Evolutionary conservation across 495 filamentous ascomycete genomes (phyloP).

Genomic region (Neurospora sp.): DNA sequence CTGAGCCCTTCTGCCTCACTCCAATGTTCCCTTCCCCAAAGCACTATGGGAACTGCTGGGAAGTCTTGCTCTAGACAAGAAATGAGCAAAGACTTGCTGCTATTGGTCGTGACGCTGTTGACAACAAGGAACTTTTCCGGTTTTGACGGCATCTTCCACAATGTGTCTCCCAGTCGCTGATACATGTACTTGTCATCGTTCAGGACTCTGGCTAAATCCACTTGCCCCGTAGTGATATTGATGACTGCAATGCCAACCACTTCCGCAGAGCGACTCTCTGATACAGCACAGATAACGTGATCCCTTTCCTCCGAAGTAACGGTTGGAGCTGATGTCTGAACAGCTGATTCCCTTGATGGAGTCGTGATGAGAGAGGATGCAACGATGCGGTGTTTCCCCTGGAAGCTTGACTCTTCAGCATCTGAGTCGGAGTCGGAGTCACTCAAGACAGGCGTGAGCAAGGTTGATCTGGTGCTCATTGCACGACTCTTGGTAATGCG

Average conservation of each 20-base stretch:
- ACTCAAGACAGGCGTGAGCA: neutral
- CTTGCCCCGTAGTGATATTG: conserved; percentile 72
- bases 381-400: neutral
- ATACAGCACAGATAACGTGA: conserved; percentile 80
- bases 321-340: neutral
- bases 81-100: conserved; percentile 67
- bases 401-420: neutral
- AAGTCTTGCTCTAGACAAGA: conserved; percentile 54
- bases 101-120: conserved; percentile 46
- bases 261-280: conserved; percentile 76
- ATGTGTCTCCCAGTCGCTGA: conserved; percentile 50
- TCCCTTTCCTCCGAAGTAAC: conserved; percentile 21
- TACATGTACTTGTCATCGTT: conserved; percentile 73
- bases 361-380: neutral
- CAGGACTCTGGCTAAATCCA: conserved; percentile 42
- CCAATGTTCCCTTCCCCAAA: conserved; percentile 77
- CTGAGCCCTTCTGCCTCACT: conserved; percentile 73
- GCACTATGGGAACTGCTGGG: conserved; percentile 42
- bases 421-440: neutral
- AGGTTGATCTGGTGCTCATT: neutral
- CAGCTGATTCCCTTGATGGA: neutral
- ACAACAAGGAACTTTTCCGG: conserved; percentile 14
- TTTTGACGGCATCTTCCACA: conserved; percentile 51
- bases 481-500: neutral
- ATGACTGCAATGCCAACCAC: conserved; percentile 77